Base-by-base conservation (phyloP, 805 yeast species). In the Candida ficus region DNA sequence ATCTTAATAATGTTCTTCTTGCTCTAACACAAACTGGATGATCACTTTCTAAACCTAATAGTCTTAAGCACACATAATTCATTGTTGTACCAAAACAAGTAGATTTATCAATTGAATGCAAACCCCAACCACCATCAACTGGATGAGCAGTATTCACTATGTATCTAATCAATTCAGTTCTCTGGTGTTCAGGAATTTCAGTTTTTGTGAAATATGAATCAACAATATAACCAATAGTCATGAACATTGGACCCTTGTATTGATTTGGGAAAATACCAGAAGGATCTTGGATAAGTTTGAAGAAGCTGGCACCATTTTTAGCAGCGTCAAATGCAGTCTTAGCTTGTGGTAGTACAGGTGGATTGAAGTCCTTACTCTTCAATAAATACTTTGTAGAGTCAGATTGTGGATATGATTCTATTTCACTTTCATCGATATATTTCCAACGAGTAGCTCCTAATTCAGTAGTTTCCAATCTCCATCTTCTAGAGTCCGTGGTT, bases 91-190 rank as follows among this genome's bases (percentile, higher is more conserved):
- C 99, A 60, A 90, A 90, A 50, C 93, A 93, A 0, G 99, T 93
- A 8, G 93, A 80, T 59, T 91, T 93, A 58, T 93, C 99, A 38
- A 78, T 80, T 5, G 89, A 77, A 59, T 93, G 97, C 29, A 93
- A 68, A 0, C 99, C 99, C 99, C 99, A 93, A 2, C 99, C 99
- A n/a, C 99, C 99, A 61, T 93, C 99, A 1, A 90, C 96, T 0
- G 97, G 97, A 58, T 93, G 96, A 0, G 97, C 82, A 0, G 87
- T 75, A 58, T 93, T 93, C n/a, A 88, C 86, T 14, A 93, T 63
- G 57, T 90, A 93, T 44, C 99, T 71, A 21, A 84, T 77, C 56
- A 93, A 63, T 61, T 93, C 99, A 12, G 64, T 63, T 47, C 68
- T 68, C 52, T 73, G 76, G 29, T 75, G 80, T 23, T 78, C 80